These are phyloP conservation scores for Bonnemaisonia californica DNA, from an alignment of 31 red algal genomes.

Conservation along the genomic window DNA sequence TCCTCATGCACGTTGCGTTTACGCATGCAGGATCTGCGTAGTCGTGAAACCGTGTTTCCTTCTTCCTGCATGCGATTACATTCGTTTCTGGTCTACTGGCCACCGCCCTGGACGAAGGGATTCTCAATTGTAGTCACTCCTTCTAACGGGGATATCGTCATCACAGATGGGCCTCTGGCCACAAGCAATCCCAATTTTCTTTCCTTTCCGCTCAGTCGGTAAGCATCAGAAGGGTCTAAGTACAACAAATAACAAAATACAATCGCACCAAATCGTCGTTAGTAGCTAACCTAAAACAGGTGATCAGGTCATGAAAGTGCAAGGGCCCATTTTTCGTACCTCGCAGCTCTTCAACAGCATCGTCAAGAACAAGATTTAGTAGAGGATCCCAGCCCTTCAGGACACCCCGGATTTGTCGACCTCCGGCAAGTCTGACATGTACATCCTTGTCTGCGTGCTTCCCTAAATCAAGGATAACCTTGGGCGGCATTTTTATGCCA, in stretches of 20 bases:
- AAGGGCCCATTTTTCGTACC: conserved; percentile 77
- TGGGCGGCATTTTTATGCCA: conserved; percentile 32
- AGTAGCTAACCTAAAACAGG: too few species aligned
- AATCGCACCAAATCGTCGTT: too few species aligned
- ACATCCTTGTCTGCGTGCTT: conserved; percentile 74
- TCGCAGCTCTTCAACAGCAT: conserved; percentile 83
- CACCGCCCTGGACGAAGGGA: conserved; percentile 46
- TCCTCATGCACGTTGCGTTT: too few species aligned
- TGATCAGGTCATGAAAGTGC: too few species aligned
- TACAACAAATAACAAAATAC: not conserved
- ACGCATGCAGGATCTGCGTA: too few species aligned
- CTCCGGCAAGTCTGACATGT: conserved; percentile 79
- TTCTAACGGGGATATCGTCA: conserved; percentile 80
- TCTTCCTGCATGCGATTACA: too few species aligned
- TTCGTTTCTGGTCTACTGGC: not conserved
- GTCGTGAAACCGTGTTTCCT: too few species aligned
- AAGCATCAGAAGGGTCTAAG: conserved; percentile 64
- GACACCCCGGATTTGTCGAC: conserved; percentile 79
- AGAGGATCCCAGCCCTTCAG: conserved; percentile 96
- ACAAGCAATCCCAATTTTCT: conserved; percentile 84
- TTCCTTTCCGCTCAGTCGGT: conserved; percentile 57
- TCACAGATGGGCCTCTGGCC: conserved; percentile 84
- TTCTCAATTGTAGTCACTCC: conserved; percentile 71
- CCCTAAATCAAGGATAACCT: conserved; percentile 74
- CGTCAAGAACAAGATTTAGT: conserved; percentile 92